Percentiles rank a stretch among this genome's conserved stretches.
Evolutionary conservation across 169 alveolate genomes (phyloP).

Genomic region (Eimeria praecox): DNA sequence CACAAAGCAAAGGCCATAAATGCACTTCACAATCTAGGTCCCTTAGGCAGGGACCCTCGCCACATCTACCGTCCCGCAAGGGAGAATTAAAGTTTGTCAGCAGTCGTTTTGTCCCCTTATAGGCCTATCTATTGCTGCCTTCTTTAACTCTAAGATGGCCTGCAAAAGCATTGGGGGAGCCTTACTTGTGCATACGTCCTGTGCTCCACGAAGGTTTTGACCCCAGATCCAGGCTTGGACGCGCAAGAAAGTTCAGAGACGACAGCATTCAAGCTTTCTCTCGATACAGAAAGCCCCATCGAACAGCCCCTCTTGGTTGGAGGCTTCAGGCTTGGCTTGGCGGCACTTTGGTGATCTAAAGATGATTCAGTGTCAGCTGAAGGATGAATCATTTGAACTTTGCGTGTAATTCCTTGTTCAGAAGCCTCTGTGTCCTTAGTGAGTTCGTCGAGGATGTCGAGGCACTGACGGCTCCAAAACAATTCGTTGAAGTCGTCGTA

Average conservation of each 20-base stretch:
- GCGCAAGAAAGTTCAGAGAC: conserved; percentile 53
- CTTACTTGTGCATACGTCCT: conserved; percentile 76
- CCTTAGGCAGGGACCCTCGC: background rate
- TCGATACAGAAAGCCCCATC: conserved; percentile 22
- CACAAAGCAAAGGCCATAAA: conserved; percentile 64
- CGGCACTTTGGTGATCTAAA: background rate
- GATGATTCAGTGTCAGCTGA: background rate
- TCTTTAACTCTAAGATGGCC: background rate
- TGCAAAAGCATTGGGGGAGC: background rate
- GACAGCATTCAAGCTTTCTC: conserved; percentile 72
- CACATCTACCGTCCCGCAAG: background rate
- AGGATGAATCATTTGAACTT: conserved; percentile 7
- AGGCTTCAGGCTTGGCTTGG: background rate
- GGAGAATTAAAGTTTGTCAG: background rate
- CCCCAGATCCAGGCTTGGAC: conserved; percentile 70
- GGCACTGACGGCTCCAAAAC: conserved; percentile 76
- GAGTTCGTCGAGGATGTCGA: conserved; percentile 9
- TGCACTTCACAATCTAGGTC: background rate
- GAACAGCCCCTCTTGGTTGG: background rate
- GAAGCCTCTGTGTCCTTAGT: background rate
- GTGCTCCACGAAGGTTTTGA: conserved; percentile 79
- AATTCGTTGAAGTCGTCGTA: conserved; percentile 82
- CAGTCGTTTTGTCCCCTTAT: background rate
- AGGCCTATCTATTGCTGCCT: background rate
- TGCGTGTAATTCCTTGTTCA: background rate